Percentiles rank a stretch among this genome's conserved stretches.
Conservation (phyloP, 208 protist genomes). For the Vickermania spadyakhi region DNA sequence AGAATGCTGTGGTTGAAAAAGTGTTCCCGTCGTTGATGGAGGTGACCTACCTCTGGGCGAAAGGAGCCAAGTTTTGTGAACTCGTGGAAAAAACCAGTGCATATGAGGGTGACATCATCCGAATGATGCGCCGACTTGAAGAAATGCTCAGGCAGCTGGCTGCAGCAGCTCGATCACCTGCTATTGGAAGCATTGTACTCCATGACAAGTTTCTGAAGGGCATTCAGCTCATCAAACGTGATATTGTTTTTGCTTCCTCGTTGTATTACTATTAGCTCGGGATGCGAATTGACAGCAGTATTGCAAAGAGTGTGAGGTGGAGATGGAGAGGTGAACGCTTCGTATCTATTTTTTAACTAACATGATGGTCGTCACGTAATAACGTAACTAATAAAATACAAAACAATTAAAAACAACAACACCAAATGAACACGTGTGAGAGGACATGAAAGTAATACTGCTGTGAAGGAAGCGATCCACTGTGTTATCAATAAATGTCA, state of each 20-base stretch:
- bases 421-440: slow-evolving; percentile 2
- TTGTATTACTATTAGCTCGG: slow-evolving; percentile 92
- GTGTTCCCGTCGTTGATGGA: slow-evolving; percentile 96
- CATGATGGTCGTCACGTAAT: too few species aligned
- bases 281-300: too few species aligned
- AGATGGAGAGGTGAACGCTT: too few species aligned
- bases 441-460: slow-evolving; percentile 3
- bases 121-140: slow-evolving; percentile 96
- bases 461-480: too few species aligned
- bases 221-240: slow-evolving; percentile 95
- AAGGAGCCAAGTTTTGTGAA: slow-evolving; percentile 96
- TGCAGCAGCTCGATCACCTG: slow-evolving; percentile 94
- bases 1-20: slow-evolving; percentile 91
- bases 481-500: too few species aligned
- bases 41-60: slow-evolving; percentile 94
- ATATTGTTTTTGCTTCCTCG: slow-evolving; percentile 99
- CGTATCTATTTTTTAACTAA: too few species aligned
- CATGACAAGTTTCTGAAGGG: slow-evolving; percentile 97
- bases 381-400: slow-evolving; percentile 1
- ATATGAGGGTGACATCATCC: slow-evolving; percentile 98
- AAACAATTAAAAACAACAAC: slow-evolving; percentile 3
- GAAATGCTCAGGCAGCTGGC: slow-evolving; percentile 98
- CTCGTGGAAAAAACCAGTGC: slow-evolving; percentile 96
- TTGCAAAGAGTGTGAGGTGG: too few species aligned
- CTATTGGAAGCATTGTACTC: slow-evolving; percentile 97